These are phyloP conservation scores for Diplocarpon rosae DNA, from an alignment of 2,329 filamentous ascomycete species.

Conservation along the genomic window DNA sequence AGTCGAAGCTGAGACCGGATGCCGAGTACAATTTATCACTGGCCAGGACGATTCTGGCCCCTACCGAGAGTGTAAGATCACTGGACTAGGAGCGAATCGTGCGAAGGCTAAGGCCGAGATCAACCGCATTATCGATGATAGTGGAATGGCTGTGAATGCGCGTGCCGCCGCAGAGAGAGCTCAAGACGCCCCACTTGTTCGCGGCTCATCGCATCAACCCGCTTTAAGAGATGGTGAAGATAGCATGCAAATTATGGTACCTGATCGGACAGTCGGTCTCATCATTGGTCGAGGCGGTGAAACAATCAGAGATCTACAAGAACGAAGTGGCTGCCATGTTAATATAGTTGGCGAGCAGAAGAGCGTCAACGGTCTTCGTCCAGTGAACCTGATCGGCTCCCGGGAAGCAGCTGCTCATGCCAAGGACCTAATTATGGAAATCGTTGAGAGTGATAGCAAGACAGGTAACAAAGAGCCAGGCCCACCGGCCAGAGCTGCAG, in stretches of 20 bases:
- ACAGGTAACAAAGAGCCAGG: slow-evolving; percentile 27
- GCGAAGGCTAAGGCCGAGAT: slow-evolving; percentile 74
- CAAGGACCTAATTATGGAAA: slow-evolving; percentile 84
- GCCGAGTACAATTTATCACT: slow-evolving; percentile 80
- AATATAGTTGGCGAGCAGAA: slow-evolving; percentile 92
- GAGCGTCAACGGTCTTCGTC: slow-evolving; percentile 79
- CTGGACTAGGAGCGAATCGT: slow-evolving; percentile 59
- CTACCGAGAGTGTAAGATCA: slow-evolving; percentile 77
- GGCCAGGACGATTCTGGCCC: slow-evolving; percentile 59
- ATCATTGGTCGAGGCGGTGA: slow-evolving; percentile 92
- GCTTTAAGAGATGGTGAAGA: slow-evolving; percentile 69
- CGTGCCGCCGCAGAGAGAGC: slow-evolving; percentile 31
- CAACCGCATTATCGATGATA: slow-evolving; percentile 80
- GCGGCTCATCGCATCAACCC: slow-evolving; percentile 29
- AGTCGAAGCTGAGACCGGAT: slow-evolving; percentile 72
- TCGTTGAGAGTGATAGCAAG: slow-evolving; percentile 81
- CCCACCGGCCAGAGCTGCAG: slow-evolving; percentile 34
- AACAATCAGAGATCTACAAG: slow-evolving; percentile 85
- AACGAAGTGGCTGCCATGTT: slow-evolving; percentile 86
- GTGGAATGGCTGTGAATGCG: slow-evolving; percentile 48
- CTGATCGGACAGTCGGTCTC: slow-evolving; percentile 81
- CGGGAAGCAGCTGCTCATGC: slow-evolving; percentile 63
- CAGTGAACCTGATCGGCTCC: slow-evolving; percentile 81
- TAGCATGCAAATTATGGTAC: slow-evolving; percentile 87
- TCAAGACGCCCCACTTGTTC: slow-evolving; percentile 24